Base-by-base conservation (phyloP, 2,329 filamentous ascomycete genomes). In the Exophiala aquamarina region DNA sequence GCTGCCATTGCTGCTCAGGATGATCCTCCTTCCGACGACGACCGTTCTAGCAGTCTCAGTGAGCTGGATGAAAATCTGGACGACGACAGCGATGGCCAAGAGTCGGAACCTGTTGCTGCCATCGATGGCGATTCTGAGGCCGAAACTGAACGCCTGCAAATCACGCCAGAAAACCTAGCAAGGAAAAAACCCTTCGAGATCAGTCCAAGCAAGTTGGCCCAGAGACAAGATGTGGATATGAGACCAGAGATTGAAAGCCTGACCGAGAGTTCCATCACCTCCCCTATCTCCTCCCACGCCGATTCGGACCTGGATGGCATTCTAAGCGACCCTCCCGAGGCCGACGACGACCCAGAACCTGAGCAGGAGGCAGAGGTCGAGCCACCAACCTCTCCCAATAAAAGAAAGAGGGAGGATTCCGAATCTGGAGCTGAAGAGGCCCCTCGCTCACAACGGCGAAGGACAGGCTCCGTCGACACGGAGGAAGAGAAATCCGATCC, bases 121-220 rank as follows among this genome's bases (percentile, higher is more conserved):
- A 81, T 82, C 23, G 80, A 84, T 42, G 77, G 78, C 45, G 83
- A 87, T 59, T 86, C 91, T 3, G 92, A 97, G 69, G 92, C 92
- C 26, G 92, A 96, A 70, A 97, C 92, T 2, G 91, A 96, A 70
- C 84, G 93, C 49, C 78, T 98, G 50, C 93, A 93, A 63, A 84
- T 87, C 62, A 95, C 89, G n/a, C 90, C 91, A 14, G 81, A 82
- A 54, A 87, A 76, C 61, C 70, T 49, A 3, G 54, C 79, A 76
- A 62, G 75, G 76, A 45, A 74, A 76, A 49, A 77, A 71, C 45
- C 71, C 74, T 80, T 81, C 55, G 82, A 86, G 59, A 80, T 79
- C 56, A 89, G 84, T 44, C 87, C 87, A 3, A 91, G 85, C 74
- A 92, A 90, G 71, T 77, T 90, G 50, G 82, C 82, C 57, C 81